Evolutionary conservation across 441 rosid genomes (phyloP).

Genomic region (Pelargonium australe): DNA sequence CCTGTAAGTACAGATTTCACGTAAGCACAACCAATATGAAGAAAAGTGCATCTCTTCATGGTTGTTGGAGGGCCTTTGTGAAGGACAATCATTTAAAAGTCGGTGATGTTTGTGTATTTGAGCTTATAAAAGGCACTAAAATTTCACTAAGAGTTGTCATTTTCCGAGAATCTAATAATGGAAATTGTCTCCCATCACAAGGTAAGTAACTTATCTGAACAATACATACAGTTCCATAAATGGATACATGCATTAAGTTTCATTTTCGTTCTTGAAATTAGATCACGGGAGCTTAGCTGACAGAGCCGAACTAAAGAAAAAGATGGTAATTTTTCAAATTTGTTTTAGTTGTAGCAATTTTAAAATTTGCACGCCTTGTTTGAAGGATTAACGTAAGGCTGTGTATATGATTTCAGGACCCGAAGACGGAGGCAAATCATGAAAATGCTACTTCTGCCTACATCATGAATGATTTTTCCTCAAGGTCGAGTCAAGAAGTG

Average conservation of each 20-base stretch:
- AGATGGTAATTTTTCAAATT: background rate
- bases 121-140: conserved; percentile 5
- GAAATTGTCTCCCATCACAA: too few species aligned
- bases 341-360: background rate
- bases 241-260: background rate
- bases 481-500: too few species aligned
- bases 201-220: background rate
- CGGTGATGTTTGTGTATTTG: conserved; percentile 21
- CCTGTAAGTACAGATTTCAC: background rate
- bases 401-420: background rate
- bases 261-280: background rate
- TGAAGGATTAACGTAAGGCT: background rate
- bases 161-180: conserved; percentile 5
- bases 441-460: background rate
- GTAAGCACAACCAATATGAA: background rate
- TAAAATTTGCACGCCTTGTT: background rate
- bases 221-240: too few species aligned
- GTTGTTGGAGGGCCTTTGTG: conserved; percentile 1
- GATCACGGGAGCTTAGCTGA: background rate
- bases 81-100: background rate
- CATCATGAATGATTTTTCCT: background rate
- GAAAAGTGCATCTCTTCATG: background rate
- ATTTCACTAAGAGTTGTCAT: conserved; percentile 9
- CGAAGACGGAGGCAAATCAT: background rate
- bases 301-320: background rate